Base-by-base conservation (phyloP, 371 early-diverging fungal genomes). In the Vavraia culicis region DNA sequence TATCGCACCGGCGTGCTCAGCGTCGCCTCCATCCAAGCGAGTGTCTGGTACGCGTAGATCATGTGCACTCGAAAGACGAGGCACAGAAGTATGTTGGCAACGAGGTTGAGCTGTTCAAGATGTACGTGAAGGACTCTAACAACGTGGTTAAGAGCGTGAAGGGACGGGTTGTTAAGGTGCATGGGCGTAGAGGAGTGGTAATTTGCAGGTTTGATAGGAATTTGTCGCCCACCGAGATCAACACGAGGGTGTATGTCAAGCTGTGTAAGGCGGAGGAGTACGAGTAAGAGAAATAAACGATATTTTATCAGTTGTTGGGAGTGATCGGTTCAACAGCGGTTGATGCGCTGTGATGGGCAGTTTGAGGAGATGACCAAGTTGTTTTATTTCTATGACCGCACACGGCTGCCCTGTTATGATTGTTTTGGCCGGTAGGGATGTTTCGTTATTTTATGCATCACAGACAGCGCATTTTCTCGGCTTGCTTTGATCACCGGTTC, bases 101-200 rank as follows among this genome's bases (percentile, higher is more conserved):
- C 41, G 64, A 49, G 1, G 69, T 69, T 20, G 47, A 54, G 14
- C 46, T 57, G 36, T 54, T 50, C 52, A 61, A 59, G 19, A 45
- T 22, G 0, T 62, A 56, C 18, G 46, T 49, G 14, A 46, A 61
- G 37, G 61, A 56, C 46, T 43, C 41, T 21, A 35, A 15, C 45
- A 43, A 38, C 33, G 44, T 54, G 37, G 59, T 53, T 14, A 45
- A 61, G 32, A 65, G 62, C 31, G 55, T 58, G 22, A 55, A 57
- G 10, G 51, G 56, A 42, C 45, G 45, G 50, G 36, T 56, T 16
- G 40, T 36, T 4, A 58, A 52, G 39, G 42, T 50, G 10, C 69
- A 69, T 52, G 69, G 69, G 18, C 63, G 64, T 37, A 55, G 47
- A 37, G 69, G 69, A n/a, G 52, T 62, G 10, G 64, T 69, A 18